Evolutionary conservation across 2,329 filamentous ascomycete species (phyloP).

Genomic region (Rachicladosporium sp.): DNA sequence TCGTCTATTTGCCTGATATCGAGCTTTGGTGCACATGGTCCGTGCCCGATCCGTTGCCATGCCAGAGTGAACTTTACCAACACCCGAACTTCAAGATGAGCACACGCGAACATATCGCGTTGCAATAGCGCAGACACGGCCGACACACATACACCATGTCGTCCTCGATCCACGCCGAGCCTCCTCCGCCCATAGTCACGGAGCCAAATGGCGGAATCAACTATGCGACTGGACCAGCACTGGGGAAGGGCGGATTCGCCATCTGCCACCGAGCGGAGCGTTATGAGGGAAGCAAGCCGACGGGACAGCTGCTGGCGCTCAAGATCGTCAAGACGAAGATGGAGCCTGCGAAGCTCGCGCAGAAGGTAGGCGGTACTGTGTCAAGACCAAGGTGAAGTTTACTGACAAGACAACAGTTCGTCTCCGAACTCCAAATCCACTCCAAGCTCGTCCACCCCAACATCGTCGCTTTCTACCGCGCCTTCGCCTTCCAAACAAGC

Average conservation of each 20-base stretch:
- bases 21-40: too few species aligned
- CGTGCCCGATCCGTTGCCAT: too few species aligned
- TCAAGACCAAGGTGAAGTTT: constrained; percentile 1
- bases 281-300: constrained; percentile 40
- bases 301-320: constrained; percentile 57
- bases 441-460: constrained; percentile 95
- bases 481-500: constrained; percentile 77
- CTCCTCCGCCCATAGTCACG: constrained; percentile 44
- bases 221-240: constrained; percentile 60
- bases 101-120: background rate
- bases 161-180: constrained; percentile 36
- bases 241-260: constrained; percentile 73
- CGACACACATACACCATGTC: constrained; percentile 1
- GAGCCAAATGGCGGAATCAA: constrained; percentile 55
- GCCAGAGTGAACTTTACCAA: too few species aligned
- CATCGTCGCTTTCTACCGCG: constrained; percentile 88
- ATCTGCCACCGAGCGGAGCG: constrained; percentile 66
- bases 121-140: constrained; percentile 4
- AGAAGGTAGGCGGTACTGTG: constrained; percentile 68
- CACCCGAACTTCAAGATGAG: background rate
- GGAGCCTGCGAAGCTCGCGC: constrained; percentile 66
- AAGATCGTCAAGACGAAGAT: constrained; percentile 78
- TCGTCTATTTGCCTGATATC: too few species aligned
- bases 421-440: constrained; percentile 87
- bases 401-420: constrained; percentile 39